phyloP scores from a whole-genome alignment of 148 eudicot species.

The Bassia scoparia region DNA sequence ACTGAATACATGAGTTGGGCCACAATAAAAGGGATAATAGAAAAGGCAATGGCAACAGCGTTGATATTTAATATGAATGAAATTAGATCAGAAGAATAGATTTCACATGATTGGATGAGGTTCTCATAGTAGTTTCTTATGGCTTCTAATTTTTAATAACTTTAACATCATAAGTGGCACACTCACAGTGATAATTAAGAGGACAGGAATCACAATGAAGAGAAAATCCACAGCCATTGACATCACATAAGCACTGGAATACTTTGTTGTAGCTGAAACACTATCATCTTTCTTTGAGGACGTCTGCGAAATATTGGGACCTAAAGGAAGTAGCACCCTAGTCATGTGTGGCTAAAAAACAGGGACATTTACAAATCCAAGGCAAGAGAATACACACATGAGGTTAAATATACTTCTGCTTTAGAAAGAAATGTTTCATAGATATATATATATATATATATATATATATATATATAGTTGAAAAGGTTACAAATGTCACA shows the following conservation, averaged over 20 bases:
- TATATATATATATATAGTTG: too few relatives aligned
- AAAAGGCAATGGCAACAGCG: neutral
- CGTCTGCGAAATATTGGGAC: constrained; percentile 22
- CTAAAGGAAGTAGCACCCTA: constrained; percentile 27
- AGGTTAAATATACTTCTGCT: neutral
- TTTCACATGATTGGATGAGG: too few relatives aligned
- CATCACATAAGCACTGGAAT: constrained; percentile 37
- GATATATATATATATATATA: too few relatives aligned
- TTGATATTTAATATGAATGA: neutral
- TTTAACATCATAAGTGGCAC: neutral
- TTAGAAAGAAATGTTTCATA: neutral
- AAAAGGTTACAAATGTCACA: too few relatives aligned
- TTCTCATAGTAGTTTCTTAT: neutral
- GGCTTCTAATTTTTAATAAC: neutral
- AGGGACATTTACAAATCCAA: neutral
- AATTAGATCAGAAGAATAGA: neutral
- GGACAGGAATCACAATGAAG: constrained; percentile 52
- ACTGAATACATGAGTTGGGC: neutral
- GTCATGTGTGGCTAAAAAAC: neutral
- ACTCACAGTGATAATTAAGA: constrained; percentile 77
- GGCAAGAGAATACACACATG: neutral
- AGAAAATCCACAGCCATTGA: constrained; percentile 57
- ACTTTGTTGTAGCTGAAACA: constrained; percentile 30
- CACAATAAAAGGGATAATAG: neutral
- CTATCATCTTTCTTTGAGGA: constrained; percentile 63